Conservation (phyloP, 768 basidiomycete genomes). For the Tulasnella sp. region DNA sequence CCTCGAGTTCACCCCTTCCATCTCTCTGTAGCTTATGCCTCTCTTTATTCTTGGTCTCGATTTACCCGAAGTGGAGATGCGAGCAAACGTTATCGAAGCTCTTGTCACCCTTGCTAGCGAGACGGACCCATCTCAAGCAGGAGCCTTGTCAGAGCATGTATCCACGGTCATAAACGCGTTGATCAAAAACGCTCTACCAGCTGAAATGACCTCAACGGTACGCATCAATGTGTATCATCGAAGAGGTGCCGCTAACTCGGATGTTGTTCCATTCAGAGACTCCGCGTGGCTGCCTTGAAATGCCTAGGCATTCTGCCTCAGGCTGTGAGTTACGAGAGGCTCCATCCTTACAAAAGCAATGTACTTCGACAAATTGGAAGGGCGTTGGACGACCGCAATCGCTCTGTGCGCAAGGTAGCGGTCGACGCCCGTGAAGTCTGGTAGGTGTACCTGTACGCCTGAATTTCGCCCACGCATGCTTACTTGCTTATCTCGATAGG, state of each 20-base stretch:
- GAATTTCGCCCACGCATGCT: not conserved
- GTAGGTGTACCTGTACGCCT: not conserved
- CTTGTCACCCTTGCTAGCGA: constrained; percentile 71
- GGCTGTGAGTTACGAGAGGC: constrained; percentile 75
- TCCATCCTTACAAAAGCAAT: constrained; percentile 75
- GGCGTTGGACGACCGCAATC: constrained; percentile 86
- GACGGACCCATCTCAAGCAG: constrained; percentile 43
- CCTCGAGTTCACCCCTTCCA: not conserved
- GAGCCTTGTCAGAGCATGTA: constrained; percentile 66
- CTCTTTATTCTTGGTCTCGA: constrained; percentile 84
- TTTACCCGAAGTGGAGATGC: constrained; percentile 70
- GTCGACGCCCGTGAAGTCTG: constrained; percentile 72
- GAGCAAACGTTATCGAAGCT: constrained; percentile 78
- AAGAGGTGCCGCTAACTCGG: not conserved
- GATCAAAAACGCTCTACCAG: constrained; percentile 60
- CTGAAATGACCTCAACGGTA: constrained; percentile 15
- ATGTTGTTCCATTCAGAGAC: constrained; percentile 54
- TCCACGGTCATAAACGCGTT: constrained; percentile 69
- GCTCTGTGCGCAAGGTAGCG: constrained; percentile 81
- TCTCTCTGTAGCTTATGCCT: constrained; percentile 73
- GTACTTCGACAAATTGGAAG: constrained; percentile 76
- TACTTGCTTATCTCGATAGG: not conserved
- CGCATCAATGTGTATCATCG: not conserved
- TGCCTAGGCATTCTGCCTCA: constrained; percentile 75
- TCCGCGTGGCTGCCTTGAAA: constrained; percentile 73